phyloP scores from a whole-genome alignment of 139 green algal genomes.

The Astrephomene gubernaculifera region DNA sequence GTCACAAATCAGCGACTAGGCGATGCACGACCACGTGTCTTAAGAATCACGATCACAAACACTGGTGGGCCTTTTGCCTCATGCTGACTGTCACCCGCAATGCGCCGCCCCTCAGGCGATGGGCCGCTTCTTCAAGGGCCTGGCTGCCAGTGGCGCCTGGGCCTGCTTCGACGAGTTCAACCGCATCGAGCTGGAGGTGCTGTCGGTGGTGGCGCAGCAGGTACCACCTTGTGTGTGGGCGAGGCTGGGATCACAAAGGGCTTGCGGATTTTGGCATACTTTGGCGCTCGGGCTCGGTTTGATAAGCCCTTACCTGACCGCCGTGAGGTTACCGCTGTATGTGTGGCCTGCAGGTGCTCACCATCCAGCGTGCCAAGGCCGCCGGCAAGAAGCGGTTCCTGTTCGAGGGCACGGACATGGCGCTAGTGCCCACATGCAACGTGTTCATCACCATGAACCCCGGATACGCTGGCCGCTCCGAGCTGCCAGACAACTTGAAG shows the following conservation, averaged over 20 bases:
- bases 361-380: slow-evolving; percentile 82
- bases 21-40: too few relatives aligned
- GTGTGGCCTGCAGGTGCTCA: slow-evolving; percentile 67
- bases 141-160: slow-evolving; percentile 72
- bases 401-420: slow-evolving; percentile 82
- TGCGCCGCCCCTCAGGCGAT: slow-evolving; percentile 52
- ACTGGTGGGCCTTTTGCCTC: too few relatives aligned
- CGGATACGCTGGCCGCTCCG: slow-evolving; percentile 80
- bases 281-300: too few relatives aligned
- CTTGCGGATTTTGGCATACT: too few relatives aligned
- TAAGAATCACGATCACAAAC: too few relatives aligned
- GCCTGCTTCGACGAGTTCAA: slow-evolving; percentile 91
- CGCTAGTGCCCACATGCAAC: slow-evolving; percentile 77
- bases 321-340: too few relatives aligned
- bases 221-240: too few relatives aligned
- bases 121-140: slow-evolving; percentile 72
- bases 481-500: slow-evolving; percentile 90
- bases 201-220: slow-evolving; percentile 86
- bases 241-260: too few relatives aligned
- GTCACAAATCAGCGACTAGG: too few relatives aligned
- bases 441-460: slow-evolving; percentile 91
- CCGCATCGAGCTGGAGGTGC: slow-evolving; percentile 81
- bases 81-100: too few relatives aligned
- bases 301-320: too few relatives aligned
- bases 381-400: slow-evolving; percentile 75